A percentile compares a stretch with the other conserved stretches of the same genome.
Conservation (phyloP, 345 rosid species). For the Syzygium grande region DNA sequence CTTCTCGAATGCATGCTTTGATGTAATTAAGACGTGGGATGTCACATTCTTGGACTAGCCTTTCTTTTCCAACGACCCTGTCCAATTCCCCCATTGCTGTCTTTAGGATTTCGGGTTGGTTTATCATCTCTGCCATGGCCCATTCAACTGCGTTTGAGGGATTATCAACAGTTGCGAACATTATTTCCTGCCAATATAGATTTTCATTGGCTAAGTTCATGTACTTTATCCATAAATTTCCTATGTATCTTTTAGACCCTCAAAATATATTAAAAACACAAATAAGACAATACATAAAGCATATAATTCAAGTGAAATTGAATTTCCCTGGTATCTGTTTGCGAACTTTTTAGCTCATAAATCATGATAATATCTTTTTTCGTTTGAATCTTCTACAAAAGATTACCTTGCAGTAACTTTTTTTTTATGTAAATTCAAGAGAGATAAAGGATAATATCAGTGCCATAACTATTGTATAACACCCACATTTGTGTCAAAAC, state of each 20-base stretch:
- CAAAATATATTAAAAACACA: neutral
- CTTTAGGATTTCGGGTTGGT: constrained; percentile 24
- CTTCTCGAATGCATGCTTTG: constrained; percentile 27
- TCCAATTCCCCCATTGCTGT: constrained; percentile 38
- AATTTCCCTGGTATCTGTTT: neutral
- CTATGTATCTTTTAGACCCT: neutral
- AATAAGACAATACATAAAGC: neutral
- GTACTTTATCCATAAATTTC: neutral
- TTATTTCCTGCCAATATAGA: constrained; percentile 22
- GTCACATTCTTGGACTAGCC: constrained; percentile 41
- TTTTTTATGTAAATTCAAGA: too few species aligned
- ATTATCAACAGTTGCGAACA: constrained; percentile 31
- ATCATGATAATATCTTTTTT: too few species aligned
- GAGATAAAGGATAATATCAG: too few species aligned
- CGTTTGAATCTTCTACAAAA: too few species aligned
- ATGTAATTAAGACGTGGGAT: constrained; percentile 29
- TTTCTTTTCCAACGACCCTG: constrained; percentile 27
- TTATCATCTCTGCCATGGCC: constrained; percentile 41
- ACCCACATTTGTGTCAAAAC: too few species aligned
- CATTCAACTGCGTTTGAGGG: constrained; percentile 45
- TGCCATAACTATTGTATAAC: too few species aligned
- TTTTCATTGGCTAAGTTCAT: neutral
- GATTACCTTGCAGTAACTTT: too few species aligned
- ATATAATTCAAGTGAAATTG: neutral
- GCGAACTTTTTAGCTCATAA: too few species aligned